Conservation (phyloP, 352 stramenopile species). For the Plasmopara viticola region DNA sequence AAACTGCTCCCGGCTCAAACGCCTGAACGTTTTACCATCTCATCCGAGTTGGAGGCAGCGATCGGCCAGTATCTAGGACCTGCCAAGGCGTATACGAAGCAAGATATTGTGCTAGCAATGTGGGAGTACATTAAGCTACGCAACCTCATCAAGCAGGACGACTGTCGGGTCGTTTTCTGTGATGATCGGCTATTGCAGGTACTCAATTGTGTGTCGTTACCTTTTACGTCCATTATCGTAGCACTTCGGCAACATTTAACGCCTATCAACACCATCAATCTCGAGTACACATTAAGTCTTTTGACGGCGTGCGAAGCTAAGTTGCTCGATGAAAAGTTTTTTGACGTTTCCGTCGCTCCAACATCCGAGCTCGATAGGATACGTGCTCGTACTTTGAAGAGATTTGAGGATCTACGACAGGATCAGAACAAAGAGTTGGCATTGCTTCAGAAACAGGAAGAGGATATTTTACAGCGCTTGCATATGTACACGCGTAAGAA, state of each 20-base stretch:
- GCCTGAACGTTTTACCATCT: slow-evolving; percentile 57
- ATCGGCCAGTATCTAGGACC: slow-evolving; percentile 38
- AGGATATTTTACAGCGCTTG: slow-evolving; percentile 45
- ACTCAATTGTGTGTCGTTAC: slow-evolving; percentile 61
- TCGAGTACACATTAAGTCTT: slow-evolving; percentile 60
- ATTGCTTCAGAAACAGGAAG: slow-evolving; percentile 54
- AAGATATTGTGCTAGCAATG: slow-evolving; percentile 62
- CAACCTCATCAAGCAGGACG: slow-evolving; percentile 77
- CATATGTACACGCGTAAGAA: slow-evolving; percentile 41
- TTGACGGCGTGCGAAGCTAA: slow-evolving; percentile 22
- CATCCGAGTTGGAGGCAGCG: slow-evolving; percentile 29
- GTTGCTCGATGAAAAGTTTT: slow-evolving; percentile 45
- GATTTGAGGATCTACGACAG: slow-evolving; percentile 59
- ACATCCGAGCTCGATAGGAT: slow-evolving; percentile 44
- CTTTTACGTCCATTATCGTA: slow-evolving; percentile 62
- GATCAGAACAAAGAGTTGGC: slow-evolving; percentile 58
- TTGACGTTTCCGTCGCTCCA: slow-evolving; percentile 51
- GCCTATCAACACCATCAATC: slow-evolving; percentile 37
- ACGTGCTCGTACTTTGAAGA: slow-evolving; percentile 29
- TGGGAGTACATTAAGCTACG: slow-evolving; percentile 75
- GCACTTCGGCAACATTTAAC: slow-evolving; percentile 63
- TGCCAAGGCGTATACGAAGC: slow-evolving; percentile 54
- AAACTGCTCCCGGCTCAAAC: slow-evolving; percentile 54
- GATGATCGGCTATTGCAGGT: slow-evolving; percentile 45
- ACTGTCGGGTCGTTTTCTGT: slow-evolving; percentile 65